Evolutionary conservation across 306 rosid species (phyloP).

Genomic region (Acacia melanoxylon): DNA sequence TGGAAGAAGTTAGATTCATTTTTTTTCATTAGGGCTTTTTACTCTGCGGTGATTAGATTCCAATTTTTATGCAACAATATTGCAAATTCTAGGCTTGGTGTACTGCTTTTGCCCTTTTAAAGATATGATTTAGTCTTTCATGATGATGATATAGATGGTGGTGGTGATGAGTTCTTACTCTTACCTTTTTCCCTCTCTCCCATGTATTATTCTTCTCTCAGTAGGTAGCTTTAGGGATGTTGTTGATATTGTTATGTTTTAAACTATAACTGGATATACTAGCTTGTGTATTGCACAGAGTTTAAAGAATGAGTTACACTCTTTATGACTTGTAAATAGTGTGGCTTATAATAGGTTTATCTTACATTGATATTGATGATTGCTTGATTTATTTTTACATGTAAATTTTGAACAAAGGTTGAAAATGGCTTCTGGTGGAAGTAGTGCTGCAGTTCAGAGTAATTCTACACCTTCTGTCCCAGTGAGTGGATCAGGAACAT

Average conservation of each 20-base stretch:
- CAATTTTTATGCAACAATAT: neutral
- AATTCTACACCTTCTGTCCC: too few relatives aligned
- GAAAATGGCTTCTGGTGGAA: too few relatives aligned
- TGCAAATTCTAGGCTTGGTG: neutral
- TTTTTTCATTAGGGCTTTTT: neutral
- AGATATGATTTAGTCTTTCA: neutral
- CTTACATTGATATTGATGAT: neutral
- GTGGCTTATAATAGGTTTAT: neutral
- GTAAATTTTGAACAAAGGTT: neutral
- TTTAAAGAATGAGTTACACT: neutral
- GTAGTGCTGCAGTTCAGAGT: too few relatives aligned
- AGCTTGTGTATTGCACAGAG: neutral
- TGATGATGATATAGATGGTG: neutral
- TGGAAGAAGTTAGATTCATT: slow-evolving; percentile 10
- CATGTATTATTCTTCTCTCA: neutral
- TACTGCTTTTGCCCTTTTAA: neutral
- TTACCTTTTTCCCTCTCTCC: neutral
- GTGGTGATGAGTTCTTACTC: neutral
- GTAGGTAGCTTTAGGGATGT: neutral
- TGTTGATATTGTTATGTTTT: neutral
- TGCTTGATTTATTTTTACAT: neutral
- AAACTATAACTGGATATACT: neutral
- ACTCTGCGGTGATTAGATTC: neutral
- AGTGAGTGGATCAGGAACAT: too few relatives aligned
- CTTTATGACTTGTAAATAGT: neutral